Base-by-base conservation (phyloP, 208 protist genomes). In the Crithidia acanthocephali region DNA sequence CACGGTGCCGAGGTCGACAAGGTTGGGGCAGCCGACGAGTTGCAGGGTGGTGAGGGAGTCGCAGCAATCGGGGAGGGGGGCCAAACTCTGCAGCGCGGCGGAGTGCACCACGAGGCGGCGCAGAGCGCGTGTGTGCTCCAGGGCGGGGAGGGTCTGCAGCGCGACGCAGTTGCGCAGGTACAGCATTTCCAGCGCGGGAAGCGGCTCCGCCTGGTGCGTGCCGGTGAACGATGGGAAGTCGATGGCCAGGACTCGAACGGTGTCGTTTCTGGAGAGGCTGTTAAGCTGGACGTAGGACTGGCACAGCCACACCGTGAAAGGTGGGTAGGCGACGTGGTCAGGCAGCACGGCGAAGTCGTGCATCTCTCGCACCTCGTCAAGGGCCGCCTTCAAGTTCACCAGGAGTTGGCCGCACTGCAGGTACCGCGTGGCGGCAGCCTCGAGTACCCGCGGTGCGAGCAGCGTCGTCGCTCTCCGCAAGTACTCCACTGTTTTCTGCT, bases 101-200 rank as follows among this genome's bases (percentile, higher is more conserved):
- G 42, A 47, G 44, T 53, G 18, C 2, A 53, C 27, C 28, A 35
- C 7, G 27, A 53, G 59, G 0, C 44, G 44, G 23, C 59, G 40
- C 28, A 53, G 28, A 20, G 44, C 13, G 28, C 40, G 40, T 22
- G 59, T 15, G 44, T 45, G 23, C 10, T 8, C 11, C 20, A 53
- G 27, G 4, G 53, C n/a, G 16, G 22, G 1, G n/a, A 65, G 44
- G 1, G 35, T 2, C 27, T 4, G 23, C 2, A 53, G 27, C 13
- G 22, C 5, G 13, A 4, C 11, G 27, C 59, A 32, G 28, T 53
- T 45, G 11, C 59, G n/a, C n/a, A 65, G 8, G 59, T 53, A 53
- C 8, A 65, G 23, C n/a, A 65, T 11, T n/a, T 65, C 59, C 27
- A 65, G 42, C 27, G 37, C 44, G 18, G 59, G 27, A 27, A 65